Base-by-base conservation (phyloP, 1,139 yeast species). In the Cylindricascospora bacillispora region DNA sequence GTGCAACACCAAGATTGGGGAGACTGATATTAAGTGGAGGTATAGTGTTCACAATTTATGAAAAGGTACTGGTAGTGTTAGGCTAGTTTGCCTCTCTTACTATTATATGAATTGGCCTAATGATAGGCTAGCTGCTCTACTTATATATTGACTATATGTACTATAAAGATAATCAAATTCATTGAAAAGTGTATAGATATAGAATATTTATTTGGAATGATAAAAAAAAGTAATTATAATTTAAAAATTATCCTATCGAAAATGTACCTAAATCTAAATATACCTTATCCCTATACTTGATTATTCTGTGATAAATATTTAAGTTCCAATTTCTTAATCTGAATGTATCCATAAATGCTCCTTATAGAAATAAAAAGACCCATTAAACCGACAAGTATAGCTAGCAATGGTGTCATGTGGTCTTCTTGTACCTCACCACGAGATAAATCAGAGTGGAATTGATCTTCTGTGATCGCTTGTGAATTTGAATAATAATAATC, bases 1-100 rank as follows among this genome's bases (percentile, higher is more conserved):
- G 98, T 36, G 95, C 97, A 24, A 86, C 97, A 2, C 98, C 98
- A 30, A 67, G 98, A 51, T 63, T 89, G 40, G 98, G 97, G 3
- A 70, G 98, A 45, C 67, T 89, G 50, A 74, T 86, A 26, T 66
- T 89, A 49, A 79, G 93, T 59, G 97, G 97, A 35, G 97, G 97
- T 43, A 86, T 86, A 42, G 95, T 86, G 11, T 86, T 86, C 57
- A 86, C 95, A 20, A 80, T 86, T 35, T 86, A 86, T 55, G 97
- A 86, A 54, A 81, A 83, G 59, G 79, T 86, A 63, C 63, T 86
- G 57, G 70, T 67, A 16, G 40, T 80, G 11, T 52, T 81, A 51
- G 56, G 46, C 25, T 56, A 40, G 24, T n/a, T n/a, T n/a, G n/a
- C n/a, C n/a, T n/a, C n/a, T n/a, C n/a, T n/a, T n/a, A n/a, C n/a